Percentiles rank a stretch among this genome's conserved stretches.
Conservation (phyloP, 805 yeast species). For the Saturnispora quitensis region DNA sequence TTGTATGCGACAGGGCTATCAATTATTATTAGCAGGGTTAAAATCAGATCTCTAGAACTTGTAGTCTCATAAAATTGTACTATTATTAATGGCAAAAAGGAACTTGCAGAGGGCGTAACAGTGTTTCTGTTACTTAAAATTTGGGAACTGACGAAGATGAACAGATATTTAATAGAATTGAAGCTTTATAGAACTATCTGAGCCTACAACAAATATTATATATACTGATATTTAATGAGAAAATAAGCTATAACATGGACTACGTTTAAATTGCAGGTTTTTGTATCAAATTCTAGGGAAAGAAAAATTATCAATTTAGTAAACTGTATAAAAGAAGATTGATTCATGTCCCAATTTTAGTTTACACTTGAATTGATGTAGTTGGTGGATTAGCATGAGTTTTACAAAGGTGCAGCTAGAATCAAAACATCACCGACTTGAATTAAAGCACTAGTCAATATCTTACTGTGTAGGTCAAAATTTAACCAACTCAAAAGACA, state of each 20-base stretch:
- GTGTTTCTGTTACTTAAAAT: background rate
- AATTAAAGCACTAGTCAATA: no score
- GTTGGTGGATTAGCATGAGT: no score
- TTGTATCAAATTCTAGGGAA: no score
- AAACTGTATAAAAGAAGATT: no score
- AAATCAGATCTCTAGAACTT: background rate
- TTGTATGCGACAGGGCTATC: conserved; percentile 18
- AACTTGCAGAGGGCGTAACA: background rate
- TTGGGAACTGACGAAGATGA: background rate
- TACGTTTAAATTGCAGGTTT: no score
- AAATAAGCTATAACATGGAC: background rate
- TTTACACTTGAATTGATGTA: no score
- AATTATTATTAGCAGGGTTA: background rate
- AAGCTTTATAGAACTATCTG: background rate
- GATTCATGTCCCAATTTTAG: no score
- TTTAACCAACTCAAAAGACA: no score
- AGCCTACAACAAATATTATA: background rate
- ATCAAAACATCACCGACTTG: no score
- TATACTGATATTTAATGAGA: background rate
- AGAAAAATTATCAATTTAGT: no score
- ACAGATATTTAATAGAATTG: background rate
- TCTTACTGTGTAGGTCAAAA: no score
- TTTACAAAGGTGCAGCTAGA: no score
- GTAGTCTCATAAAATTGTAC: background rate
- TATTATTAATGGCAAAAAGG: background rate